These are phyloP conservation scores for Cochlearia excelsa DNA, from an alignment of 345 rosid genomes.

Conservation along the genomic window DNA sequence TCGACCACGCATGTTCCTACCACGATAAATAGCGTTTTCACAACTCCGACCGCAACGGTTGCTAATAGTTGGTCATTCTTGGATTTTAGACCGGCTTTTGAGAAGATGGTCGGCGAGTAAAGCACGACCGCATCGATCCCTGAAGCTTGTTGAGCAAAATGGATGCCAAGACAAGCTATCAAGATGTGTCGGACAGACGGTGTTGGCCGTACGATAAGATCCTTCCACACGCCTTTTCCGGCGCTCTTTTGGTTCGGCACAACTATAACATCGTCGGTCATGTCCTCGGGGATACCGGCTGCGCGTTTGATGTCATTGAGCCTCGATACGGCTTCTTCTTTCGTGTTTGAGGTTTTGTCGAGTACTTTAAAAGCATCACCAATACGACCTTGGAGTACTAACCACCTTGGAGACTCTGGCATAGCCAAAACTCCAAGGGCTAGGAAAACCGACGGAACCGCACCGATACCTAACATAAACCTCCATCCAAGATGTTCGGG, in stretches of 20 bases:
- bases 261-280: slow-evolving; percentile 39
- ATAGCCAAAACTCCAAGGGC: slow-evolving; percentile 52
- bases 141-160: slow-evolving; percentile 69
- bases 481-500: slow-evolving; percentile 52
- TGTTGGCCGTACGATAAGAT: slow-evolving; percentile 49
- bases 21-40: slow-evolving; percentile 50
- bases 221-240: slow-evolving; percentile 60
- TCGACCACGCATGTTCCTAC: slow-evolving; percentile 54
- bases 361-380: slow-evolving; percentile 56
- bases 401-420: slow-evolving; percentile 86
- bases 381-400: slow-evolving; percentile 48
- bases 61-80: slow-evolving; percentile 48
- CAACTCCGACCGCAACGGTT: slow-evolving; percentile 52
- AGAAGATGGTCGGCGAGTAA: slow-evolving; percentile 58
- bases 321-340: slow-evolving; percentile 51
- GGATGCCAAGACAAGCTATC: slow-evolving; percentile 56
- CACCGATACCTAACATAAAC: slow-evolving; percentile 66
- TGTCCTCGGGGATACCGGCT: slow-evolving; percentile 36
- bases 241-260: slow-evolving; percentile 19
- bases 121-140: slow-evolving; percentile 71
- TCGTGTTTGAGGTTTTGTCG: slow-evolving; percentile 41
- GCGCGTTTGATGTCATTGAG: slow-evolving; percentile 47
- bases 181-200: slow-evolving; percentile 50
- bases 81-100: slow-evolving; percentile 51
- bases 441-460: slow-evolving; percentile 45